Conservation (phyloP, 129 eudicot genomes). For the Solidago caesia region DNA sequence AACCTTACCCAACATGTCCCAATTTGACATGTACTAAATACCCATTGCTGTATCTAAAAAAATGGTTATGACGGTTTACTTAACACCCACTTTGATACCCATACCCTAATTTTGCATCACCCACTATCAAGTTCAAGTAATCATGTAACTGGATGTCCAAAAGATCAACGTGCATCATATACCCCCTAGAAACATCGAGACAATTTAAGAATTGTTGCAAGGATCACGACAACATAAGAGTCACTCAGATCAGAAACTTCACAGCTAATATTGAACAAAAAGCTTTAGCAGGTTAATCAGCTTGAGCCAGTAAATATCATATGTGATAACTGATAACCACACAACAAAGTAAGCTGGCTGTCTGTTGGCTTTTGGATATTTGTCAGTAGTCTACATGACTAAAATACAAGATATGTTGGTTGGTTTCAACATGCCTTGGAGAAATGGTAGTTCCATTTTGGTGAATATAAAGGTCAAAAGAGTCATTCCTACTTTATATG, state of each 20-base stretch:
- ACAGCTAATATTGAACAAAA: neutral
- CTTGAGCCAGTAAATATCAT: neutral
- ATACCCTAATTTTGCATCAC: too few relatives aligned
- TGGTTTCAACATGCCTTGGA: conserved; percentile 10
- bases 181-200: too few relatives aligned
- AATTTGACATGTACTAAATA: too few relatives aligned
- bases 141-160: too few relatives aligned
- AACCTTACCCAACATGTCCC: too few relatives aligned
- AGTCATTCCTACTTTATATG: conserved; percentile 30
- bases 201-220: neutral
- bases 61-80: too few relatives aligned
- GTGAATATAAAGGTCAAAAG: conserved; percentile 4
- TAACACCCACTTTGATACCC: too few relatives aligned
- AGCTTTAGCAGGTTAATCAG: neutral
- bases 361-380: neutral
- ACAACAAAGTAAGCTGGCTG: conserved; percentile 7
- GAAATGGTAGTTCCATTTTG: neutral
- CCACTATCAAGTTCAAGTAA: too few relatives aligned
- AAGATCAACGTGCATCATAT: too few relatives aligned
- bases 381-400: conserved; percentile 10
- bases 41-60: too few relatives aligned
- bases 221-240: neutral
- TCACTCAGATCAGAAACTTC: neutral
- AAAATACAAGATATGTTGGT: conserved; percentile 18
- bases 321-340: conserved; percentile 1